Conservation (phyloP, 139 green algal genomes). For the Pycnococcus provasolii region DNA sequence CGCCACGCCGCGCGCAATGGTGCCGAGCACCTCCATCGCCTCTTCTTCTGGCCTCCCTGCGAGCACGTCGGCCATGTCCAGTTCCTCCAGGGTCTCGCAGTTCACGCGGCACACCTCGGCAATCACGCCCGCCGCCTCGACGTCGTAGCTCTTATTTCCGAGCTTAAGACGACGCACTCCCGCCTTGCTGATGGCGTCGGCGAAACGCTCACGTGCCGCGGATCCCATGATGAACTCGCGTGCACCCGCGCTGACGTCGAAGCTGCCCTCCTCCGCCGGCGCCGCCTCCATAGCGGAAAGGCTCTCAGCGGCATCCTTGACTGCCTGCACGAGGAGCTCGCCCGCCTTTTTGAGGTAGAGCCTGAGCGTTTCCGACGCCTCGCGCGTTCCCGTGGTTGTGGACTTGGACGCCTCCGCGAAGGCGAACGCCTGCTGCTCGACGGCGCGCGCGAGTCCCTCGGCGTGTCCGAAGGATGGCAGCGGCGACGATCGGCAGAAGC, state of each 20-base stretch:
- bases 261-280: background rate
- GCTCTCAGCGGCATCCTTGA: background rate
- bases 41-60: slow-evolving; percentile 24
- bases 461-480: too few species aligned
- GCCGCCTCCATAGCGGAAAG: background rate
- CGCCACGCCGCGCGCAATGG: background rate
- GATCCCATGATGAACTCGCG: background rate
- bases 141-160: slow-evolving; percentile 26
- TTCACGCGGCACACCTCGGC: slow-evolving; percentile 13
- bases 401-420: too few species aligned
- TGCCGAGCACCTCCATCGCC: slow-evolving; percentile 21
- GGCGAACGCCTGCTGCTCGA: too few species aligned
- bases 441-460: too few species aligned
- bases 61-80: slow-evolving; percentile 27
- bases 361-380: background rate
- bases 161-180: slow-evolving; percentile 18
- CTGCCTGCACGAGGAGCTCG: background rate
- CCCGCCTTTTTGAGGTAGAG: slow-evolving; percentile 15
- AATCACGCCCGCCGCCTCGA: slow-evolving; percentile 21
- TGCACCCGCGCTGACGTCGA: background rate
- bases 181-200: background rate
- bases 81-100: slow-evolving; percentile 12
- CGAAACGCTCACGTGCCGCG: slow-evolving; percentile 15
- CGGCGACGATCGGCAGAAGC: too few species aligned
- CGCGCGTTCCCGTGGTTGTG: too few species aligned